Evolutionary conservation across 306 rosid genomes (phyloP), one percentile per base, ranked within the genome.

Genomic region (Gastrolobium villosum): DNA sequence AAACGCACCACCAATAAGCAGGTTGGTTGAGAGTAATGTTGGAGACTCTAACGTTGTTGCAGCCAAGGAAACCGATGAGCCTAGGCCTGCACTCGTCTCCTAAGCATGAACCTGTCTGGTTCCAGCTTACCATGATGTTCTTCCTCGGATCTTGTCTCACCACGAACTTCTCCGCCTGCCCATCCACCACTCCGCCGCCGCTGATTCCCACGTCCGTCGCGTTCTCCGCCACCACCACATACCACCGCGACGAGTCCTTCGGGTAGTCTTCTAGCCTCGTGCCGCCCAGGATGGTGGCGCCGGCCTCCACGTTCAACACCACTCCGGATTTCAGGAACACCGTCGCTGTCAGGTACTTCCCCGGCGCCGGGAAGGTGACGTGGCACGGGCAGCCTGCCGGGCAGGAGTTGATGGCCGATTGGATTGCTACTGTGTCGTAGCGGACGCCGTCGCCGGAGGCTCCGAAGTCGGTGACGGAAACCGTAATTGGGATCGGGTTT

Each of bases 51-150:
- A 95, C 88, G 20, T 91, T 82, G 0, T 4, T 78, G 59, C 85
- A 90, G 2, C 49, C 88, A 2, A 95, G 43, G 78, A 94, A 94
- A 1, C 99, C 99, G 7, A 94, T 65, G 3, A 94, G 86, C 37
- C 94, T 86, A 2, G 99, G 99, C 39, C 99, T 83, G 62, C 99
- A 94, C 77, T 94, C 99, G 46, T 94, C 99, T 31, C 99, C 97
- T 3, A 65, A 74, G 70, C 99, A 95, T 15, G 83, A 82, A 9
- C 99, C 98, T 3, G 94, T 95, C 20, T 64, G 15, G 43, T 95
- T 95, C 99, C 99, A 95, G 46, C 99, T 95, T 54, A 95, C 97
- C 99, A 95, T 95, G 3, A 95, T 77, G 59, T 95, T 92, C 95
- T 95, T 95, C 91, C 86, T 83, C 83, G 49, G 57, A 59, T 92